phyloP scores from a whole-genome alignment of 805 yeast species.

The Hanseniaspora hatyaiensis region DNA sequence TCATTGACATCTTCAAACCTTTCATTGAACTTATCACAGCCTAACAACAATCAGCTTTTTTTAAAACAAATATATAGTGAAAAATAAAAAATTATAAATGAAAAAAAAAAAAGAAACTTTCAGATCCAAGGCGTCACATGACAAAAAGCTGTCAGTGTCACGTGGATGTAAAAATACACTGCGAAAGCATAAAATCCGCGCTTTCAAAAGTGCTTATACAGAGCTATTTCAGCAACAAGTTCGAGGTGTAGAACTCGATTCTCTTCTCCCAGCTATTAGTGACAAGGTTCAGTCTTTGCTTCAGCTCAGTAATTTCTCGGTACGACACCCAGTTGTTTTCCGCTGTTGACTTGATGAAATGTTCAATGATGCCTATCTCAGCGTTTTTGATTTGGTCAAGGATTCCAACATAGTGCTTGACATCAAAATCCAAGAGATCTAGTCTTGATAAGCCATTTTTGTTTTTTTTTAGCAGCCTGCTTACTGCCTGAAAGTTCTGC shows the following conservation, averaged over 20 bases:
- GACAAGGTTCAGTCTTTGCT: constrained; percentile 8
- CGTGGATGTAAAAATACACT: no score
- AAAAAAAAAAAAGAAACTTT: no score
- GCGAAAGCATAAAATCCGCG: no score
- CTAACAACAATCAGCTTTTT: no score
- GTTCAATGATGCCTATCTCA: constrained; percentile 1
- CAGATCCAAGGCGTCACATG: no score
- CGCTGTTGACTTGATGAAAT: not conserved
- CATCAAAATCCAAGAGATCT: constrained; percentile 1
- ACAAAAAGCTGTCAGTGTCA: no score
- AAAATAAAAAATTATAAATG: no score
- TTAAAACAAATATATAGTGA: no score
- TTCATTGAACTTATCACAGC: no score
- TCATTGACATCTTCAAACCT: no score
- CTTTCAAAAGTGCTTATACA: no score
- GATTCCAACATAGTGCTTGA: not conserved
- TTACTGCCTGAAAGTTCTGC: not conserved
- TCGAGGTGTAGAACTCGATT: constrained; percentile 21
- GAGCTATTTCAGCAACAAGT: constrained; percentile 18
- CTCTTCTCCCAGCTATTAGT: constrained; percentile 18
- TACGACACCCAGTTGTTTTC: constrained; percentile 7
- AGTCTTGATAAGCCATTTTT: not conserved
- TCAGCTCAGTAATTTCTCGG: constrained; percentile 6
- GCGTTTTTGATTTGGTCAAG: not conserved
- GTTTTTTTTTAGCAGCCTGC: not conserved